Conservation (phyloP, 2,329 filamentous ascomycete genomes). For the Cercospora sesami region DNA sequence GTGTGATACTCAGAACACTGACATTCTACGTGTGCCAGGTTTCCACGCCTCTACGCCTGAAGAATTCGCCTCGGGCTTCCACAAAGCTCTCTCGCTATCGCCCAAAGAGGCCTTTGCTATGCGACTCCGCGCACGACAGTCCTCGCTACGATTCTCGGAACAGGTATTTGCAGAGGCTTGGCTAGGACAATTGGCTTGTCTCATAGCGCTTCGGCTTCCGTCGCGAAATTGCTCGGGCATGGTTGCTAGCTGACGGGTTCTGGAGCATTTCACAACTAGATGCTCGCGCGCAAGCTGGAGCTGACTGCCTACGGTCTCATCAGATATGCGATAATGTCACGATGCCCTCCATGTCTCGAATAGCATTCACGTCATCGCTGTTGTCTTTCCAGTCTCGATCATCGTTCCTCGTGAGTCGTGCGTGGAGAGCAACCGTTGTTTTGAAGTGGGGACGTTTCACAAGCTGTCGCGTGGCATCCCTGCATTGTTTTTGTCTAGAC, state of each 20-base stretch:
- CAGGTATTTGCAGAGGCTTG: constrained; percentile 79
- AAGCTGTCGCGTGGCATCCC: neutral
- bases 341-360: neutral
- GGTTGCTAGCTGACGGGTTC: neutral
- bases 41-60: constrained; percentile 78
- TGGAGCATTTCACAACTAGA: neutral
- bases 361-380: neutral
- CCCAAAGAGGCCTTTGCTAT: constrained; percentile 68
- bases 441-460: constrained; percentile 1
- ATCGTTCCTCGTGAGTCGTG: neutral
- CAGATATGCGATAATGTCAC: neutral
- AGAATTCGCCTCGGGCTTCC: constrained; percentile 80
- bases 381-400: neutral
- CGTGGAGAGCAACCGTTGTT: neutral
- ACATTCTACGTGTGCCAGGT: constrained; percentile 51
- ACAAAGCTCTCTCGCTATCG: constrained; percentile 69
- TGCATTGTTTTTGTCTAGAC: constrained; percentile 8
- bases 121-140: constrained; percentile 71
- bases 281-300: neutral
- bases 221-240: neutral
- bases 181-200: constrained; percentile 69
- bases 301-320: neutral
- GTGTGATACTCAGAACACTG: neutral
- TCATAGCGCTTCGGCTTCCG: constrained; percentile 53
- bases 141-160: constrained; percentile 82